Percentiles rank a stretch among this genome's conserved stretches.
phyloP scores from a whole-genome alignment of 768 basidiomycete species.

The Termitomyces sp. region DNA sequence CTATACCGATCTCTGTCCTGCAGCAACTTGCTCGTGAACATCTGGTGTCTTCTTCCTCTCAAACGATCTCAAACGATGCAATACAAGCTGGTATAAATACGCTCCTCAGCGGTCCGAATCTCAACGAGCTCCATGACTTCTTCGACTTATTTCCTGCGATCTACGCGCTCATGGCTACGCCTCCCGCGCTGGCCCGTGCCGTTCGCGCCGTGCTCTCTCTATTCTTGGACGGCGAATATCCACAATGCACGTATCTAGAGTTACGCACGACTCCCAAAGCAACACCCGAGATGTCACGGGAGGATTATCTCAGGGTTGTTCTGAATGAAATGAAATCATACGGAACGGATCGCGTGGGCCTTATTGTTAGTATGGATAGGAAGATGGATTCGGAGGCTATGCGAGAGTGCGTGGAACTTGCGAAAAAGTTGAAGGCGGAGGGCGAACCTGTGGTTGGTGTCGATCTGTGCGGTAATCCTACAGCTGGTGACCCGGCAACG shows the following conservation, averaged over 20 bases:
- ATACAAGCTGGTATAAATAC: constrained; percentile 28
- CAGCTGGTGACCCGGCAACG: constrained; percentile 48
- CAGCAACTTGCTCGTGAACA: constrained; percentile 56
- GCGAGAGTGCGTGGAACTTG: constrained; percentile 54
- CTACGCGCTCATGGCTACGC: constrained; percentile 70
- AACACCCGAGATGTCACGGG: constrained; percentile 53
- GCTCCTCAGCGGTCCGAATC: constrained; percentile 38
- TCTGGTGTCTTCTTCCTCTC: constrained; percentile 9
- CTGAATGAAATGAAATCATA: constrained; percentile 64
- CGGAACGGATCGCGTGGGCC: constrained; percentile 40
- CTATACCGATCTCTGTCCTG: constrained; percentile 64
- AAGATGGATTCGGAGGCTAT: constrained; percentile 52
- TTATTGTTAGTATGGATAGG: constrained; percentile 78
- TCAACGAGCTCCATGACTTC: constrained; percentile 66
- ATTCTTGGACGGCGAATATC: constrained; percentile 49
- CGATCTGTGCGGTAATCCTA: constrained; percentile 79
- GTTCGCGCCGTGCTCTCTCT: constrained; percentile 61
- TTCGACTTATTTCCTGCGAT: constrained; percentile 76
- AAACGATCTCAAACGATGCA: constrained; percentile 18
- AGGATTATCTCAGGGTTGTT: constrained; percentile 61
- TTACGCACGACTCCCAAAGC: constrained; percentile 76
- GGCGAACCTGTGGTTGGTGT: constrained; percentile 71
- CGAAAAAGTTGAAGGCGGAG: constrained; percentile 46
- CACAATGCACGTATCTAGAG: constrained; percentile 73
- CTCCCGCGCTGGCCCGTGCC: constrained; percentile 46